Conservation (phyloP, 2,329 filamentous ascomycete species). For the Trichoderma sp. region DNA sequence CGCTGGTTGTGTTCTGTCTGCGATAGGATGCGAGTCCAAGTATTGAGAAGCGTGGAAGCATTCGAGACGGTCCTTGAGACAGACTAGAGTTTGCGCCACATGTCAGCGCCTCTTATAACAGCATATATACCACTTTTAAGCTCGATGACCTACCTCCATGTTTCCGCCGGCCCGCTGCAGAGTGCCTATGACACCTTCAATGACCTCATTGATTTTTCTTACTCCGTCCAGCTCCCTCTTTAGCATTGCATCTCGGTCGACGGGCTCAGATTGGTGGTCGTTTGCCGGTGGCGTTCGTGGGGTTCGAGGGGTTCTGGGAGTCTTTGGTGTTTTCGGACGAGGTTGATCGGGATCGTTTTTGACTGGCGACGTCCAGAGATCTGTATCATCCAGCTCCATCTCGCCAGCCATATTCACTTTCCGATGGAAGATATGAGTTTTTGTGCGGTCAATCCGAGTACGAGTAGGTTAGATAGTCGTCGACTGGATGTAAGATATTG, state of each 20-base stretch:
- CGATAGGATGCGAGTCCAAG: constrained; percentile 93
- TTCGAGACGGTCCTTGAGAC: constrained; percentile 85
- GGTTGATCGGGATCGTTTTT: constrained; percentile 39
- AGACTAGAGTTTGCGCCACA: constrained; percentile 53
- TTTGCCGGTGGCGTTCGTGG: constrained; percentile 50
- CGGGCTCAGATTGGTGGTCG: constrained; percentile 50
- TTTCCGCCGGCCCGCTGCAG: constrained; percentile 74
- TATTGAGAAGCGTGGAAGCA: constrained; percentile 86
- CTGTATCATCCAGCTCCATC: constrained; percentile 52
- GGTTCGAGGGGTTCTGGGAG: constrained; percentile 54
- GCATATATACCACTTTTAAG: background rate
- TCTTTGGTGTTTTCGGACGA: constrained; percentile 45
- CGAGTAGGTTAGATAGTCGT: background rate
- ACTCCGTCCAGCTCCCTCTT: constrained; percentile 81
- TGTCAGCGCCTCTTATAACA: constrained; percentile 38
- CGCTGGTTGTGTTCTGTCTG: constrained; percentile 98
- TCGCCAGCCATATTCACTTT: constrained; percentile 49
- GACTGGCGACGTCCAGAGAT: constrained; percentile 53
- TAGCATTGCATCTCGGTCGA: constrained; percentile 73
- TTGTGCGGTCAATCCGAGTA: background rate
- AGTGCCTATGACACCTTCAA: constrained; percentile 76
- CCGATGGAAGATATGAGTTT: constrained; percentile 21
- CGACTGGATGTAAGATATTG: background rate
- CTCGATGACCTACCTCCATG: constrained; percentile 64
- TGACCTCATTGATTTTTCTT: constrained; percentile 82